These are phyloP conservation scores for Albifimbria verrucaria DNA, from an alignment of 2,329 filamentous ascomycete genomes.

Conservation along the genomic window DNA sequence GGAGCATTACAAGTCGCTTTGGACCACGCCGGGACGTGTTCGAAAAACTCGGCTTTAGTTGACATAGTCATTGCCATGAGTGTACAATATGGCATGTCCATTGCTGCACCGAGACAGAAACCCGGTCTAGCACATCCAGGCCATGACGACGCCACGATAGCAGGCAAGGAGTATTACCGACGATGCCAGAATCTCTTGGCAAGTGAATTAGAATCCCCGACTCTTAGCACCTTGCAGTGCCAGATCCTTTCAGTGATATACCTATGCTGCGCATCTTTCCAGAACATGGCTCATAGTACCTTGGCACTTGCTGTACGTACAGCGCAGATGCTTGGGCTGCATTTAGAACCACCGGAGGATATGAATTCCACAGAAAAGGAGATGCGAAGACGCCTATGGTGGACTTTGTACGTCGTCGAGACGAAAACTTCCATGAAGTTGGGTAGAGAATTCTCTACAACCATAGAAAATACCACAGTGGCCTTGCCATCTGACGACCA, in stretches of 20 bases:
- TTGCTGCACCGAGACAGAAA: too few species aligned
- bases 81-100: constrained; percentile 41
- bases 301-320: constrained; percentile 38
- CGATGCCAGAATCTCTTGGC: constrained; percentile 41
- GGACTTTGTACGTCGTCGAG: constrained; percentile 47
- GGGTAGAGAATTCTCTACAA: constrained; percentile 38
- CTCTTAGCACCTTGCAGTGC: constrained; percentile 45
- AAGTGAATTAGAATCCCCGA: constrained; percentile 42
- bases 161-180: constrained; percentile 43
- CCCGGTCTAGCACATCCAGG: not conserved
- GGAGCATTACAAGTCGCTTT: constrained; percentile 38
- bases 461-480: constrained; percentile 29
- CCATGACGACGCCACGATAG: constrained; percentile 34
- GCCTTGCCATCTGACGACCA: constrained; percentile 25
- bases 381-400: constrained; percentile 49
- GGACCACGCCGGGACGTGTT: constrained; percentile 16
- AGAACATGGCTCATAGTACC: constrained; percentile 42
- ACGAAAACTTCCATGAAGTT: constrained; percentile 43
- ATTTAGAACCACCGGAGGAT: constrained; percentile 38
- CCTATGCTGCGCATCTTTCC: constrained; percentile 43
- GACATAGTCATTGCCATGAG: constrained; percentile 51
- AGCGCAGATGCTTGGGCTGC: constrained; percentile 45
- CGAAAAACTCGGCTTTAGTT: constrained; percentile 45
- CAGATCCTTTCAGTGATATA: constrained; percentile 43
- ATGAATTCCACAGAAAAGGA: constrained; percentile 33